Percentiles rank a stretch among this genome's conserved stretches.
Conservation (phyloP, 108 stramenopile species). For the Skeletonema tropicum region DNA sequence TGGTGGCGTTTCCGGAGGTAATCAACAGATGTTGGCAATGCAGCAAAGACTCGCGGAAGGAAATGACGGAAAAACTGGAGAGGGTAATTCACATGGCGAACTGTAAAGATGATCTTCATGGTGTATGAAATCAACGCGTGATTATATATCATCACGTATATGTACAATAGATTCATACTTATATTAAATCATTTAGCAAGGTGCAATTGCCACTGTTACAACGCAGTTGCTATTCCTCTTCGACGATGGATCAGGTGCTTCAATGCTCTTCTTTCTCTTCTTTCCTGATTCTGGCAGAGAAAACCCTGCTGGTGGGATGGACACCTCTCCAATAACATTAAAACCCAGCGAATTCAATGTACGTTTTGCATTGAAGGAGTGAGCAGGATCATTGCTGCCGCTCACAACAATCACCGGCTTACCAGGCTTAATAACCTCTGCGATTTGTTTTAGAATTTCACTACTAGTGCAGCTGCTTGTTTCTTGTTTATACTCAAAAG, state of each 20-base stretch:
- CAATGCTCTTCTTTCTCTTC: conserved; percentile 6
- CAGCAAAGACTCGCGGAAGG: neutral
- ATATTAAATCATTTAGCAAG: neutral
- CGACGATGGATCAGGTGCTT: neutral
- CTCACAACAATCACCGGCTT: conserved; percentile 34
- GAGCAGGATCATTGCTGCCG: neutral
- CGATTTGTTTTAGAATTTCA: conserved; percentile 13
- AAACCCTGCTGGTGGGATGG: conserved; percentile 41
- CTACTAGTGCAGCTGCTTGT: conserved; percentile 7
- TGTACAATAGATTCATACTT: too few relatives aligned
- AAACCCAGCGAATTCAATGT: conserved; percentile 19
- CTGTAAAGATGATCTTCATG: neutral
- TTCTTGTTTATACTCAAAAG: conserved; percentile 11
- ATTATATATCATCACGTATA: too few relatives aligned
- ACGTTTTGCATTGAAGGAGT: conserved; percentile 3
- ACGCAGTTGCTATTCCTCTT: conserved; percentile 20
- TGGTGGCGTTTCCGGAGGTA: neutral
- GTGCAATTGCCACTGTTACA: conserved; percentile 19
- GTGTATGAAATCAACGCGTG: neutral
- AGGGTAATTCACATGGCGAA: neutral
- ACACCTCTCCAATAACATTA: conserved; percentile 11
- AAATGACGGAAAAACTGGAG: neutral
- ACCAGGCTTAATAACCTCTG: conserved; percentile 8
- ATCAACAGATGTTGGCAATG: neutral
- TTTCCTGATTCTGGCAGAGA: conserved; percentile 25